Evolutionary conservation across 1,284 basidiomycete genomes (phyloP), one percentile per base, ranked within the genome.

Genomic region (Exobasidium cylindrosporum): DNA sequence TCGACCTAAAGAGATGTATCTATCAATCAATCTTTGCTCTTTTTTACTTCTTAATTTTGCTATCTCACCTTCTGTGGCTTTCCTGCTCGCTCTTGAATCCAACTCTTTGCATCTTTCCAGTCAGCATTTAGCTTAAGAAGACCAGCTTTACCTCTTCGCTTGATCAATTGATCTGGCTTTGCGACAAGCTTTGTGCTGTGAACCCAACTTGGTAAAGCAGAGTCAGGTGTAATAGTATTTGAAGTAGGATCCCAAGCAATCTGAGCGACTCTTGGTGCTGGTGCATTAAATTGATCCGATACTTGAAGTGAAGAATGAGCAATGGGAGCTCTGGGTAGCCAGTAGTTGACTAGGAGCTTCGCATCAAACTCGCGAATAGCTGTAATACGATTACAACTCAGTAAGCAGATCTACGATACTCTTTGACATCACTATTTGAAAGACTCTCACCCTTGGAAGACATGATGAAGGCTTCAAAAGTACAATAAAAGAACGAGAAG

Each of bases 131-230:
- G 86, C 76, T 78, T 73, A 68, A 98, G 87, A 28, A 98, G 86
- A 71, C 95, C 95, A 31, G 93, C 92, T 87, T 98, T 98, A 76
- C 96, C 96, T 73, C 96, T 89, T 76, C 95, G 90, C 85, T 98
- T 98, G 87, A 98, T 97, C 81, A 98, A 89, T 84, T 97, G 94
- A 84, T 98, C 96, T 61, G 79, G 79, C 70, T 80, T 80, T 55
- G 77, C 79, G 44, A 80, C 79, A 57, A 80, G 72, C 72, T 79
- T 79, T 62, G 69, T 68, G 17, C 49, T 72, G 59, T 69, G 66
- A 29, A 97, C 90, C 94, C 94, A 92, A 68, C 85, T 82, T 52
- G 89, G 90, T 64, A 92, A 84, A 76, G 87, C 84, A 57, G 83
- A 84, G 68, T 89, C 89, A 60, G 91, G 86, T 44, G 89, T 91